These are phyloP conservation scores for Danielozyma ontarioensis DNA, from an alignment of 805 yeast species.

Conservation along the genomic window DNA sequence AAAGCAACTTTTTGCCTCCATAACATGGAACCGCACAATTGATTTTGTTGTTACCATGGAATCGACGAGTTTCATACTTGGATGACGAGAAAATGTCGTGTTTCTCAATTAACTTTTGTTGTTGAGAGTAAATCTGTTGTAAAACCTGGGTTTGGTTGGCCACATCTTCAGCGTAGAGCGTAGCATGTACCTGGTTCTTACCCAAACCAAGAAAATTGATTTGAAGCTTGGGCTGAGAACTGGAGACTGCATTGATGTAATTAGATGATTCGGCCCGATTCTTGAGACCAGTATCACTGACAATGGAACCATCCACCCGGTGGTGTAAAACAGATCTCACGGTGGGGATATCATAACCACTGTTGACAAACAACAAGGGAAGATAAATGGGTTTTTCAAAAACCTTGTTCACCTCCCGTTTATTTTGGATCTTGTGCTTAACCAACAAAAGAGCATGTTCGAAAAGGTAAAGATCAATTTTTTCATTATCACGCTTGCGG, in stretches of 20 bases:
- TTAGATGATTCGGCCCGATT: constrained; percentile 21
- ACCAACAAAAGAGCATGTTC: constrained; percentile 87
- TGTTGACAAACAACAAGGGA: constrained; percentile 66
- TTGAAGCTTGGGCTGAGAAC: constrained; percentile 36
- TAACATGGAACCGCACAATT: constrained; percentile 92
- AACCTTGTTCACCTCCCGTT: constrained; percentile 87
- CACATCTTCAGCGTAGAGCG: constrained; percentile 47
- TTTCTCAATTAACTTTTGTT: constrained; percentile 60
- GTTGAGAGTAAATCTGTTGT: constrained; percentile 77
- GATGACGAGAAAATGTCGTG: constrained; percentile 77
- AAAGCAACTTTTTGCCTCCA: constrained; percentile 85
- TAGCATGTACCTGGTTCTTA: constrained; percentile 48
- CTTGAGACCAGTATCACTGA: constrained; percentile 29
- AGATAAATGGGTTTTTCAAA: constrained; percentile 84
- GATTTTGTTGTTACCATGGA: constrained; percentile 69
- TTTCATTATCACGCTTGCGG: constrained; percentile 70
- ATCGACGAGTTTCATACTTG: constrained; percentile 69
- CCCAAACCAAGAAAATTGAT: constrained; percentile 51
- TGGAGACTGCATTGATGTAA: constrained; percentile 21
- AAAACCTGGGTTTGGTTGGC: constrained; percentile 73
- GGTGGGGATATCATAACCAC: constrained; percentile 75
- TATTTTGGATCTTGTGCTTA: constrained; percentile 78
- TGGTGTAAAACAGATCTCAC: constrained; percentile 38
- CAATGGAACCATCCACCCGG: constrained; percentile 30
- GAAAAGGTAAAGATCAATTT: constrained; percentile 78